Evolutionary conservation across 768 basidiomycete genomes (phyloP).

Genomic region (Boletus rubroflammeus): DNA sequence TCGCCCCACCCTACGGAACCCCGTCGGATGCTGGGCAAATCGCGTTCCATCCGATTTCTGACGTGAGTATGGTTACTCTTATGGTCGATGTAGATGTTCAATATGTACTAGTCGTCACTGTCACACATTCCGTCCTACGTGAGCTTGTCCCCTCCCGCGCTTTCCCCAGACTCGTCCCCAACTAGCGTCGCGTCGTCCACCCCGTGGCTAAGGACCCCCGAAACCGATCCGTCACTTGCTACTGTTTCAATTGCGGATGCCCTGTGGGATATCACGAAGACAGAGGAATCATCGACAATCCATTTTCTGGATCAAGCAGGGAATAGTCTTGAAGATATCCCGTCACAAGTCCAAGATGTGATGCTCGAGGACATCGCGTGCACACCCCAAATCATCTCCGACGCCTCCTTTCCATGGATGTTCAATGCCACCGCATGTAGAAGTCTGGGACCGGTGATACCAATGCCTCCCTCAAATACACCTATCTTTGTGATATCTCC

Average conservation of each 20-base stretch:
- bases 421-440: background rate
- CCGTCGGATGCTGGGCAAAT: background rate
- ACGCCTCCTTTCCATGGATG: background rate
- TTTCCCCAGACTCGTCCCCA: conserved; percentile 28
- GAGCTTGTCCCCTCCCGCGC: conserved; percentile 5
- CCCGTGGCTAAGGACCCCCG: conserved; percentile 20
- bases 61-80: conserved; percentile 10
- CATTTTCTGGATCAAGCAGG: conserved; percentile 16
- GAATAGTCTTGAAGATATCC: conserved; percentile 14
- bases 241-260: background rate
- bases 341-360: background rate
- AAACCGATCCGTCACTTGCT: background rate
- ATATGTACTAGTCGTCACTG: background rate
- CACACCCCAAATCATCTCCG: background rate
- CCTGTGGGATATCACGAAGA: background rate
- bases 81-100: background rate
- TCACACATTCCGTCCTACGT: background rate
- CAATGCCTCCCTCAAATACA: background rate
- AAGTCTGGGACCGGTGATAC: background rate
- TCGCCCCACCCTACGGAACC: background rate
- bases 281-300: background rate
- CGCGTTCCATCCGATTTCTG: background rate
- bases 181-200: conserved; percentile 22
- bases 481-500: background rate
- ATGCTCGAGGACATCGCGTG: conserved; percentile 25